phyloP scores from a whole-genome alignment of 2,329 filamentous ascomycete species.

The Penicillium aurantiogriseum region DNA sequence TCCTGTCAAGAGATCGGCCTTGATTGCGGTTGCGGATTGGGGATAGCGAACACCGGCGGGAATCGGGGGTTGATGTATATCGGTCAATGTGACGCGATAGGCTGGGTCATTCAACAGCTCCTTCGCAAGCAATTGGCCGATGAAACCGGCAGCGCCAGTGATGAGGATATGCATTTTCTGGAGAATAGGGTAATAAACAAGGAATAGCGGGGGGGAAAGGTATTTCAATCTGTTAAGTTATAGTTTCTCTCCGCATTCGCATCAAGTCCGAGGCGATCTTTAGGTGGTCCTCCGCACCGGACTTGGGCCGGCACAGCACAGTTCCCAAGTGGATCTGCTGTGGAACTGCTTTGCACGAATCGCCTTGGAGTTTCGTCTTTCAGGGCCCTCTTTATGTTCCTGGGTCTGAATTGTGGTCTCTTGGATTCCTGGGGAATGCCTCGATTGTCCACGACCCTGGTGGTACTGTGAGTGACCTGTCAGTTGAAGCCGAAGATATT shows the following conservation, averaged over 20 bases:
- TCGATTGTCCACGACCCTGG: background rate
- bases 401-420: background rate
- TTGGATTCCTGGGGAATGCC: background rate
- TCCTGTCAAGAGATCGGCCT: constrained; percentile 53
- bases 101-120: constrained; percentile 53
- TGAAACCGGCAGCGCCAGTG: constrained; percentile 64
- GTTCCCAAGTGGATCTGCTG: constrained; percentile 14
- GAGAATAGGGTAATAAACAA: background rate
- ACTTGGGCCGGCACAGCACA: constrained; percentile 25
- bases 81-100: constrained; percentile 55
- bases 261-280: constrained; percentile 35
- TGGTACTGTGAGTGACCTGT: background rate
- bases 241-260: constrained; percentile 35
- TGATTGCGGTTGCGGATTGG: constrained; percentile 51
- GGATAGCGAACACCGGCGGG: constrained; percentile 50
- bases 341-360: constrained; percentile 6
- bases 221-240: constrained; percentile 6
- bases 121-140: constrained; percentile 60
- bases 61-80: constrained; percentile 55
- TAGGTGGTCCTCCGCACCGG: constrained; percentile 29
- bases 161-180: constrained; percentile 55
- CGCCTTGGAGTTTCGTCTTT: background rate
- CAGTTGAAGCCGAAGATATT: background rate
- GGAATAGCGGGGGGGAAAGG: background rate
- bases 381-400: background rate